These are phyloP conservation scores for Tubosaeta brunneosetosa DNA, from an alignment of 768 basidiomycete genomes.

Conservation along the genomic window DNA sequence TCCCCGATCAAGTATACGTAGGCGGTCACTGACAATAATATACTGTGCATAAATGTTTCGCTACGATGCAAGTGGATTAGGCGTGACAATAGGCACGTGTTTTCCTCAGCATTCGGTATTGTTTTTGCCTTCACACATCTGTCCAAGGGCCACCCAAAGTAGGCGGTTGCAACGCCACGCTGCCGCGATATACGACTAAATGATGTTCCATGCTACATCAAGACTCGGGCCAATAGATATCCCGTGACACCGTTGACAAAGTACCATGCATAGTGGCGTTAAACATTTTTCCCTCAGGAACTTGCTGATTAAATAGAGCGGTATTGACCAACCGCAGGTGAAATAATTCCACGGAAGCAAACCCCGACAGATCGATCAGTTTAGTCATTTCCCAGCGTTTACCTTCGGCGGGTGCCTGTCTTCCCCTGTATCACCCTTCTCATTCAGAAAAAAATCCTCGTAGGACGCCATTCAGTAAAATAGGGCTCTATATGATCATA, in stretches of 20 bases:
- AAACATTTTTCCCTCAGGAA: slow-evolving; percentile 6
- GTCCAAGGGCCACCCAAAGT: no score
- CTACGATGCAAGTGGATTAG: neutral
- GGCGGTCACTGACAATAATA: neutral
- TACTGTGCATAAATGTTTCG: neutral
- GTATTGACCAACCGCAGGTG: neutral
- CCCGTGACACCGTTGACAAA: slow-evolving; percentile 3
- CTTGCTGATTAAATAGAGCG: neutral
- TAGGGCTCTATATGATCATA: neutral
- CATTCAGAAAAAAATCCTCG: slow-evolving; percentile 1
- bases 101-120: neutral
- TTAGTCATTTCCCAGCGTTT: slow-evolving; percentile 9
- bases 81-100: neutral
- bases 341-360: slow-evolving; percentile 1
- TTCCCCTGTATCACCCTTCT: slow-evolving; percentile 4
- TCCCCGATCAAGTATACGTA: neutral
- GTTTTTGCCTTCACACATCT: neutral
- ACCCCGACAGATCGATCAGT: slow-evolving; percentile 3
- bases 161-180: neutral
- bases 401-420: neutral
- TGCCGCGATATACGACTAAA: neutral
- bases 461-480: neutral
- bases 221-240: neutral
- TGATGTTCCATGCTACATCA: neutral
- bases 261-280: neutral